Evolutionary conservation across 331 rosid genomes (phyloP).

Genomic region (Quercus phellos): DNA sequence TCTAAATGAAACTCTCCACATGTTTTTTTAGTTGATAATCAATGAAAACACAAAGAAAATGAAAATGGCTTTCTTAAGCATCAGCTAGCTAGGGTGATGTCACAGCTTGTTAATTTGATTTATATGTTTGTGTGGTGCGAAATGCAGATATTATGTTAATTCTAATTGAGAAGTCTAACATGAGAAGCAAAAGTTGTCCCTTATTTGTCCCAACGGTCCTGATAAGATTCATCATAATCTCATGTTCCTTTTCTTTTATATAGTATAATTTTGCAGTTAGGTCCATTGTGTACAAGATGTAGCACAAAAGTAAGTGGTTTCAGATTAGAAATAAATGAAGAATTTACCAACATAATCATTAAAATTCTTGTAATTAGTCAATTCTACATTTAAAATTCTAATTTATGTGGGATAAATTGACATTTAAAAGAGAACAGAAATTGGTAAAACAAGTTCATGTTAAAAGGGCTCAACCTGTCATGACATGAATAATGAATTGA

Average conservation of each 20-base stretch:
- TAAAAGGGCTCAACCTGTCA: too few relatives aligned
- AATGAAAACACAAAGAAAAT: background rate
- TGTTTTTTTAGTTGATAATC: background rate
- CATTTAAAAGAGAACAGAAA: too few relatives aligned
- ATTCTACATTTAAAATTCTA: background rate
- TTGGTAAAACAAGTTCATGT: too few relatives aligned
- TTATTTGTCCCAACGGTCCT: background rate
- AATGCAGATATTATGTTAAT: background rate
- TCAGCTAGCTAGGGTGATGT: background rate
- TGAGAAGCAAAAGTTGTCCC: background rate
- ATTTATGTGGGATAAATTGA: background rate
- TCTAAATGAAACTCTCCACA: background rate
- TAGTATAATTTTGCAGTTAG: background rate
- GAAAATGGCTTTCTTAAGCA: background rate
- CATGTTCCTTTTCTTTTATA: background rate
- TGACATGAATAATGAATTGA: too few relatives aligned
- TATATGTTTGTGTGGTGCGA: background rate
- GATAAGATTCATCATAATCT: too few relatives aligned
- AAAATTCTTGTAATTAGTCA: background rate
- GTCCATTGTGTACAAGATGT: background rate
- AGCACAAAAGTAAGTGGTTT: background rate
- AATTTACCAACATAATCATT: background rate
- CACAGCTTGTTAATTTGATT: background rate
- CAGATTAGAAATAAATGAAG: background rate
- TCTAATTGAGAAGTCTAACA: background rate